Conservation (phyloP, 1,139 yeast species). For the Eremothecium coryli region DNA sequence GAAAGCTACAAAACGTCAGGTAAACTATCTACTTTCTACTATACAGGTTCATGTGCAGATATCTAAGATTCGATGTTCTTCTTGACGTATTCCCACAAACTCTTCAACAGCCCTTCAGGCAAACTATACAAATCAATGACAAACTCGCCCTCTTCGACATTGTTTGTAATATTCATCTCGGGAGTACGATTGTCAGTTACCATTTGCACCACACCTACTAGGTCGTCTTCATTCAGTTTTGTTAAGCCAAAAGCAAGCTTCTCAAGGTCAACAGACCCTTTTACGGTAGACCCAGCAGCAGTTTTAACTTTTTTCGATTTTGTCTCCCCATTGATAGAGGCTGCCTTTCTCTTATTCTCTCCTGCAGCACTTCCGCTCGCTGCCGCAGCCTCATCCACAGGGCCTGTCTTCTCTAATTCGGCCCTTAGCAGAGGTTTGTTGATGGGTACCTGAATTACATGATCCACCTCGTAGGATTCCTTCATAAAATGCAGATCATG, state of each 20-base stretch:
- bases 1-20: slow-evolving; percentile 1
- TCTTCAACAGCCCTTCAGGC: slow-evolving; percentile 84
- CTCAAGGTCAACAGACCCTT: slow-evolving; percentile 78
- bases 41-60: slow-evolving; percentile 1
- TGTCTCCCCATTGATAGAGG: slow-evolving; percentile 32
- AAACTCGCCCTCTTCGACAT: slow-evolving; percentile 94
- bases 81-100: slow-evolving; percentile 90
- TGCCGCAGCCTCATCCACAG: slow-evolving; percentile 36
- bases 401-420: slow-evolving; percentile 70
- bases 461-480: slow-evolving; percentile 71
- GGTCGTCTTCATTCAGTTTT: slow-evolving; percentile 82
- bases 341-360: slow-evolving; percentile 32
- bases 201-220: slow-evolving; percentile 93
- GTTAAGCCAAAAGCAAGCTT: slow-evolving; percentile 84
- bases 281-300: slow-evolving; percentile 35
- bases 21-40: slow-evolving; percentile 2
- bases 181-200: slow-evolving; percentile 91
- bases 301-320: slow-evolving; percentile 60
- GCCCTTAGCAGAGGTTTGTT: slow-evolving; percentile 66
- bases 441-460: slow-evolving; percentile 65
- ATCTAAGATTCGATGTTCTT: slow-evolving; percentile 37
- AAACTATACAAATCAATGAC: slow-evolving; percentile 91
- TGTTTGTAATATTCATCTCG: slow-evolving; percentile 93
- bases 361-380: slow-evolving; percentile 16
- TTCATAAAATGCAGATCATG: slow-evolving; percentile 85